Base-by-base conservation (phyloP, 345 rosid species). In the Cochlearia excelsa region DNA sequence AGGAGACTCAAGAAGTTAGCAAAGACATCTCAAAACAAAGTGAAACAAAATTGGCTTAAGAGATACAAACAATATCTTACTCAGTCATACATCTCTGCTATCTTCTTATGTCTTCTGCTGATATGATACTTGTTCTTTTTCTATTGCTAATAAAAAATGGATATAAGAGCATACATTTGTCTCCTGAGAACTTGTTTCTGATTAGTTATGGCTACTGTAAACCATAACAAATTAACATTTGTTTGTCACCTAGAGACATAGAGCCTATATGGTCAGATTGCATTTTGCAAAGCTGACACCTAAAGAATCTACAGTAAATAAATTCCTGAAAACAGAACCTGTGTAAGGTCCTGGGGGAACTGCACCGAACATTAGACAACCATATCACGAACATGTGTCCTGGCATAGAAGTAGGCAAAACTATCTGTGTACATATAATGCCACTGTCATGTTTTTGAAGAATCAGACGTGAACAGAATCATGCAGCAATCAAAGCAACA, bases 131-230 rank as follows among this genome's bases (percentile, higher is more conserved):
- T 41, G 43, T 50, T 37, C 51, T 40, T 70, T 57, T 51, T 57
- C 59, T 26, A 63, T 70, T 57, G 63, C 51, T 56, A 51, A 26
- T 39, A 46, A 40, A 61, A 38, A 55, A 63, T 57, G 64, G 53
- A 56, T 70, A 61, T 48, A 61, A 3, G 48, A 53, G 54, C 7
- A 34, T 46, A 52, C 61, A 29, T 50, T 54, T 31, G 28, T 48
- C 43, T 8, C 29, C 33, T 43, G 16, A 11, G 5, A 37, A 37
- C 40, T 37, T 37, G 40, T 37, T 37, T 37, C 7, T 37, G 40
- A 37, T 4, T 37, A 33, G 35, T 33, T 33, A 33, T 34, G 5
- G 35, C 35, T 33, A 16, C 23, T 16, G 23, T 33, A 33, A 38
- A 26, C 7, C 35, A 56, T 23, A 34, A 54, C 57, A 39, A 11